Percentiles rank a stretch among this genome's conserved stretches.
Conservation (phyloP, 129 eudicot species). For the Oenanthe sinensis region DNA sequence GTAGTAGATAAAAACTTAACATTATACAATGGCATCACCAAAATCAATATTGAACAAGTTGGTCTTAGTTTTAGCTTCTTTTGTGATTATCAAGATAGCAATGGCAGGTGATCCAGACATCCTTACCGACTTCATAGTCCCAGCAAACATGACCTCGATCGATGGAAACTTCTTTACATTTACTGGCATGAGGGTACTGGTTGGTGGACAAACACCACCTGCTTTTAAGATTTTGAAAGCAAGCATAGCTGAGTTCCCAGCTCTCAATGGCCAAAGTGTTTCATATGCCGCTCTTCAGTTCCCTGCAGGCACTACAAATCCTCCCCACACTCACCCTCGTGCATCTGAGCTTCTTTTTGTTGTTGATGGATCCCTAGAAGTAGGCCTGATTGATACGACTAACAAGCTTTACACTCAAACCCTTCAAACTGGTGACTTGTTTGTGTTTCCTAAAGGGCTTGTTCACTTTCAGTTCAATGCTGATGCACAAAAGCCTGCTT, state of each 20-base stretch:
- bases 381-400: not conserved
- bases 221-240: not conserved
- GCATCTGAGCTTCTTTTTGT: not conserved
- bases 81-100: not conserved
- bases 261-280: constrained; percentile 2
- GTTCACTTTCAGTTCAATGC: no score
- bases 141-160: not conserved
- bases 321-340: not conserved
- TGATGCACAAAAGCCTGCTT: not conserved
- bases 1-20: not conserved
- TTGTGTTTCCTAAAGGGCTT: no score
- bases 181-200: not conserved
- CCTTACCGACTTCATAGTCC: not conserved
- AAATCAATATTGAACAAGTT: not conserved
- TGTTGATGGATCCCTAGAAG: not conserved
- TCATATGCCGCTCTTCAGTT: not conserved
- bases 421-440: no score
- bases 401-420: no score
- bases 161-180: not conserved
- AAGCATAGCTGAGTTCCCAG: not conserved
- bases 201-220: not conserved
- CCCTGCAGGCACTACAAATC: not conserved
- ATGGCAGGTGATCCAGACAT: not conserved
- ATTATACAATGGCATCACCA: not conserved
- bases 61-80: not conserved